A percentile compares a stretch with the other conserved stretches of the same genome.
These are phyloP conservation scores for Tausonia pullulans DNA, from an alignment of 1,284 basidiomycete species.

Conservation along the genomic window DNA sequence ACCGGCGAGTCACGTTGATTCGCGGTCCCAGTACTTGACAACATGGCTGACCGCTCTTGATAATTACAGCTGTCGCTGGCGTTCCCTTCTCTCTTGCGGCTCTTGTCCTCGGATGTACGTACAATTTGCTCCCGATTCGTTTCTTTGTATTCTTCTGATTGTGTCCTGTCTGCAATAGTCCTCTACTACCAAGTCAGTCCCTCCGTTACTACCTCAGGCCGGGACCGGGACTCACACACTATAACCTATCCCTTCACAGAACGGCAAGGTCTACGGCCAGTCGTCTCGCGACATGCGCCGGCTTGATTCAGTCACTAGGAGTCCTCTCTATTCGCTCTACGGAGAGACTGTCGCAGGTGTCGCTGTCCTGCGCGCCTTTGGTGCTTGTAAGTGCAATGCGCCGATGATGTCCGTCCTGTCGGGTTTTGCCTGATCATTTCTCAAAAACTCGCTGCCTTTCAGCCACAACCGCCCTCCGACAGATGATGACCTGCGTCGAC, in stretches of 20 bases:
- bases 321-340: constrained; percentile 83
- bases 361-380: constrained; percentile 75
- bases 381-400: constrained; percentile 36
- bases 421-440: background rate
- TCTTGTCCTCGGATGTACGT: too few relatives aligned
- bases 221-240: too few relatives aligned
- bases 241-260: too few relatives aligned
- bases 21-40: too few relatives aligned
- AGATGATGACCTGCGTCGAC: constrained; percentile 75
- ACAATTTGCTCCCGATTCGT: too few relatives aligned
- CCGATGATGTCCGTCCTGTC: background rate
- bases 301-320: constrained; percentile 69
- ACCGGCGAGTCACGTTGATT: background rate
- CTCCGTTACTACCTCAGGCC: too few relatives aligned
- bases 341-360: constrained; percentile 78
- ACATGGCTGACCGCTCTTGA: too few relatives aligned
- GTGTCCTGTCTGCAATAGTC: constrained; percentile 18
- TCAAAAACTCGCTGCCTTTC: constrained; percentile 16
- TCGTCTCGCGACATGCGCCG: constrained; percentile 46
- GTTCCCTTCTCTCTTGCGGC: too few relatives aligned
- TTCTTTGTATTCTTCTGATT: background rate
- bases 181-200: constrained; percentile 28
- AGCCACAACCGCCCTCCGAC: constrained; percentile 65
- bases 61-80: too few relatives aligned
- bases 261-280: constrained; percentile 64